Percentiles rank a stretch among this genome's conserved stretches.
phyloP scores from a whole-genome alignment of 83 land plant genomes.

The Picea abies region DNA sequence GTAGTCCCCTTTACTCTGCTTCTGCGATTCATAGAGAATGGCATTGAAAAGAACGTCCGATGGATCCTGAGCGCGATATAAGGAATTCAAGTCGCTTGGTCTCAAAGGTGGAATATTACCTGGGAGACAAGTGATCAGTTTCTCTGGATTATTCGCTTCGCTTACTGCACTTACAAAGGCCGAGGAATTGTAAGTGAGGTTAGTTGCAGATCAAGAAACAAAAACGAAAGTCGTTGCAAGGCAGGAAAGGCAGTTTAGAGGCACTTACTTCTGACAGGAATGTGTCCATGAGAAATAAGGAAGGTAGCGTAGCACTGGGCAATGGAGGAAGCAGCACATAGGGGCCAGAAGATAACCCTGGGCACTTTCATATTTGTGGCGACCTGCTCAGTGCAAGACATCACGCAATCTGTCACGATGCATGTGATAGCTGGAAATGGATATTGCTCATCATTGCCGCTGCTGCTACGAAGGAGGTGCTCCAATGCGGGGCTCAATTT shows the following conservation, averaged over 20 bases:
- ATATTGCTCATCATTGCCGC: no score
- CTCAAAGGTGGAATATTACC: not conserved
- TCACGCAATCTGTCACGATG: not conserved
- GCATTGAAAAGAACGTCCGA: not conserved
- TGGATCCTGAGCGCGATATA: not conserved
- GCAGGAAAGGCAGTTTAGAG: no score
- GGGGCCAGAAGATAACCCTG: not conserved
- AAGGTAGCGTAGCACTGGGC: not conserved
- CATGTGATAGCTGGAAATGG: not conserved
- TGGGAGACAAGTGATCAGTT: not conserved
- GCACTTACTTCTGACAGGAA: not conserved
- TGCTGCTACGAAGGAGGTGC: no score
- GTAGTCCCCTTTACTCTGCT: not conserved
- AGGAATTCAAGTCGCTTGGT: not conserved
- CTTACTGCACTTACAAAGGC: not conserved
- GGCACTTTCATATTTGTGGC: no score
- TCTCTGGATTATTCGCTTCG: not conserved
- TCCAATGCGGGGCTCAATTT: no score
- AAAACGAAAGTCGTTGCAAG: not conserved
- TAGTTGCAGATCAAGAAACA: not conserved
- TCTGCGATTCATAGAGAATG: not conserved
- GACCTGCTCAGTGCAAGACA: not conserved
- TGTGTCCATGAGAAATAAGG: not conserved
- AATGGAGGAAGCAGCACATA: constrained; percentile 7
- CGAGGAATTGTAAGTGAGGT: not conserved